Evolutionary conservation across 176 grass and related monocot species (phyloP).

Genomic region (Rhipidocladum racemiflorum): DNA sequence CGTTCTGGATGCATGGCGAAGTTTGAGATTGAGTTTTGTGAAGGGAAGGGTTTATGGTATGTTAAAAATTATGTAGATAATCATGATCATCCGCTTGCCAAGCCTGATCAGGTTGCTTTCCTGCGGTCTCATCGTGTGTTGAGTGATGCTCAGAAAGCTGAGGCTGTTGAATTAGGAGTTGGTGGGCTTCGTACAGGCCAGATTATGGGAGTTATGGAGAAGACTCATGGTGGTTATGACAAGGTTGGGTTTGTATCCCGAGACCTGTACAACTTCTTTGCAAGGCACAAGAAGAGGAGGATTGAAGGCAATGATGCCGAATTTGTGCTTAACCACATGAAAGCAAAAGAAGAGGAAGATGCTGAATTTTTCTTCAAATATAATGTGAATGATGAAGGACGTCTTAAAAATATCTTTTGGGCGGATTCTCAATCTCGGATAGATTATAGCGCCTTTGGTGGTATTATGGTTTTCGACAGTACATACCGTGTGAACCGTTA

Average conservation of each 20-base stretch:
- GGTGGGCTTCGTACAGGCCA: not conserved
- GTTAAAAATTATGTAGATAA: not conserved
- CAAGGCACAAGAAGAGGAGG: not conserved
- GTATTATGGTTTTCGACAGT: not conserved
- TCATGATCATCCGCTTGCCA: not conserved
- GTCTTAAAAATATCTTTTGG: not conserved
- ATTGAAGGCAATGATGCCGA: not conserved
- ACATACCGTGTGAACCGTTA: not conserved
- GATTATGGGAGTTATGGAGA: not conserved
- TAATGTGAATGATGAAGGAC: not conserved
- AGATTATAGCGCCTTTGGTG: not conserved
- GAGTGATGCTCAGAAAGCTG: not conserved
- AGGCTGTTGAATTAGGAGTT: not conserved
- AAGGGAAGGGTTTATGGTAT: not conserved
- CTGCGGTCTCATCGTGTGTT: not conserved
- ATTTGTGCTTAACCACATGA: not conserved
- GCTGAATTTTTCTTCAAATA: not conserved
- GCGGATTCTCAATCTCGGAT: not conserved
- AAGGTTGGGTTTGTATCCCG: not conserved
- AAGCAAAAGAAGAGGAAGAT: not conserved
- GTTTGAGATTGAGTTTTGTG: not conserved
- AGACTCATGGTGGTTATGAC: not conserved
- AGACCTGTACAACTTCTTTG: not conserved
- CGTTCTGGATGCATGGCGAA: not conserved
- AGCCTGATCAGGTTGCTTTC: not conserved